phyloP scores from a whole-genome alignment of 2,329 filamentous ascomycete genomes.

The Penicillium griseofulvum region DNA sequence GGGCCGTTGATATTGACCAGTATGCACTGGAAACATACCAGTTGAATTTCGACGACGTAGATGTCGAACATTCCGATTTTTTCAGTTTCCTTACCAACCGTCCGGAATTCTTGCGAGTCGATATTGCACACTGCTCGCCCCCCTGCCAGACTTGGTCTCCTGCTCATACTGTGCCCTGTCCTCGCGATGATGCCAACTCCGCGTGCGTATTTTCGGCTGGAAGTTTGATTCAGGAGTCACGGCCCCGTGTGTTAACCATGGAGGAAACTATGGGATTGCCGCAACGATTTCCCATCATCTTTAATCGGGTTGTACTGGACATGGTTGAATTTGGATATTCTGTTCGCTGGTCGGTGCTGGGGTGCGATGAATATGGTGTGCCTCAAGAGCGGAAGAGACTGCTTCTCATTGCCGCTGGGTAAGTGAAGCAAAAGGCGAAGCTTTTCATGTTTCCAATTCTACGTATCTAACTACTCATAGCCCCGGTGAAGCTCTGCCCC shows the following conservation, averaged over 20 bases:
- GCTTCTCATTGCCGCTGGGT: slow-evolving; percentile 55
- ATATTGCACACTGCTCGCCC: slow-evolving; percentile 72
- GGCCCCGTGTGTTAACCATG: slow-evolving; percentile 69
- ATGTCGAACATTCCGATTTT: slow-evolving; percentile 44
- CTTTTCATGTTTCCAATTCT: neutral
- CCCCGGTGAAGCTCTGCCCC: slow-evolving; percentile 68
- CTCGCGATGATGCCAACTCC: slow-evolving; percentile 66
- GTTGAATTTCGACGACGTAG: slow-evolving; percentile 53
- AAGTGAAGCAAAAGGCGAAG: slow-evolving; percentile 22
- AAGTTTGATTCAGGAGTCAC: slow-evolving; percentile 56
- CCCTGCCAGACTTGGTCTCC: slow-evolving; percentile 76
- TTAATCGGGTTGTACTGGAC: slow-evolving; percentile 60
- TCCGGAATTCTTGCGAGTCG: slow-evolving; percentile 48
- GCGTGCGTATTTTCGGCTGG: slow-evolving; percentile 52
- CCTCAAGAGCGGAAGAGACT: slow-evolving; percentile 50
- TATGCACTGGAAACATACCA: slow-evolving; percentile 59
- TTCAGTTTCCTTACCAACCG: slow-evolving; percentile 43
- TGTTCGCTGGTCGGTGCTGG: slow-evolving; percentile 64
- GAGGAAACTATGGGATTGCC: slow-evolving; percentile 75
- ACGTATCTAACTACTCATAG: slow-evolving; percentile 41
- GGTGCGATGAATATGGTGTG: slow-evolving; percentile 50
- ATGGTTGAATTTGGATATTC: slow-evolving; percentile 67
- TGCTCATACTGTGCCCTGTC: slow-evolving; percentile 60
- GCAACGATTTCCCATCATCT: slow-evolving; percentile 53
- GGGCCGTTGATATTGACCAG: slow-evolving; percentile 62